Base-by-base conservation (phyloP, 257 asterid genomes). In the Mitragyna speciosa region DNA sequence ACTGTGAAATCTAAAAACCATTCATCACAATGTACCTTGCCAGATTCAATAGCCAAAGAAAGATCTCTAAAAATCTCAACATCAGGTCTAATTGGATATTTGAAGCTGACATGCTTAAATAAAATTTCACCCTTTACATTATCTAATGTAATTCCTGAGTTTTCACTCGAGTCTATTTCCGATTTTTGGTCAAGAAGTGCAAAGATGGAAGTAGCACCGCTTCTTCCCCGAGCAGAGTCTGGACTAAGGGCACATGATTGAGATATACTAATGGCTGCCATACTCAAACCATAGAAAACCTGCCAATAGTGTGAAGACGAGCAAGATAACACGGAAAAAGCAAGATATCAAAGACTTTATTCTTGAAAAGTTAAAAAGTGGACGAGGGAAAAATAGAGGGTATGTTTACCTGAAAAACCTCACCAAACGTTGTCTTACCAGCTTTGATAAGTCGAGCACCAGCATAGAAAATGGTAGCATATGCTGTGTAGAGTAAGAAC, bases 241-340 rank as follows among this genome's bases (percentile, higher is more conserved):
- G 95, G 96, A 16, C 93, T 89, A 51, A 90, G 82, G 73, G 86
- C 89, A 6, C 97, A 83, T 41, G 93, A 92, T 78, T 88, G 90
- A 64, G 92, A 88, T 80, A 93, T 84, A 43, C 87, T 90, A 0
- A 88, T 47, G 0, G 94, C 94, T 4, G 92, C 85, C 92, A 89
- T 79, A 45, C 85, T 85, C 52, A 91, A 84, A 26, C 93, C 93
- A 14, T 85, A 83, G 51, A 89, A 89, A 33, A 89, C 97, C 97
- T 93, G 82, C 78, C 68, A 45, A 64, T 12, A 30, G 7, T 9
- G 2, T 3, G 5, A 16, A 77, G 28, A 12, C 24, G 20, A 65
- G 2, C 11, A 33, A 12, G 20, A 19, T 10, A 12, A n/a, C 48
- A 71, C 3, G 15, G 22, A 16, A 58, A 71, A 6, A 19, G 1